Evolutionary conservation across 441 rosid species (phyloP).

Genomic region (Croton setiger): DNA sequence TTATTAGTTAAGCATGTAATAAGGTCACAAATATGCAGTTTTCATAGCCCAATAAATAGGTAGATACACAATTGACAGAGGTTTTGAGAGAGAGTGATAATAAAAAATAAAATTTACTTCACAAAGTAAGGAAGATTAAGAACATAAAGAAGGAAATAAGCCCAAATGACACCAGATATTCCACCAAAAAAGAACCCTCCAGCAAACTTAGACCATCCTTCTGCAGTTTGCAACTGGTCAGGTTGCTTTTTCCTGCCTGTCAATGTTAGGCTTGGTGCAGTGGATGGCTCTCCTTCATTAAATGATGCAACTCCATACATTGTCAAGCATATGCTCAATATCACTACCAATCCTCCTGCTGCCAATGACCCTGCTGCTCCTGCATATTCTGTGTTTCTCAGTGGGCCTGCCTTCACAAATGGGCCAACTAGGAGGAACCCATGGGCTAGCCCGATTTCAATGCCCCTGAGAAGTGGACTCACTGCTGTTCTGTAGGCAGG

Average conservation of each 20-base stretch:
- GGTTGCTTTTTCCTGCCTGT: conserved; percentile 95
- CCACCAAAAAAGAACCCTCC: conserved; percentile 99
- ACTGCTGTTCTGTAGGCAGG: conserved; percentile 94
- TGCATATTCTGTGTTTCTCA: conserved; percentile 76
- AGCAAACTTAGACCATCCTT: conserved; percentile 85
- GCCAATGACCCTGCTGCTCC: conserved; percentile 81
- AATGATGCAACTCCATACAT: conserved; percentile 83
- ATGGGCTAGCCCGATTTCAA: conserved; percentile 89
- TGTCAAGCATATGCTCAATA: conserved; percentile 83
- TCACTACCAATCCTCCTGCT: conserved; percentile 82
- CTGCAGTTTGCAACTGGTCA: conserved; percentile 87
- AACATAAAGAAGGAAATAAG: conserved; percentile 80
- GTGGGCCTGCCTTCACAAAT: conserved; percentile 80
- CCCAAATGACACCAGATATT: conserved; percentile 92
- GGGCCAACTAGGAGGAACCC: conserved; percentile 89
- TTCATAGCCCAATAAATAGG: conserved; percentile 2
- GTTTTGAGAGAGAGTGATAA: background rate
- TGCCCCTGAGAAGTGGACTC: conserved; percentile 84
- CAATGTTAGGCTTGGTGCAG: conserved; percentile 72
- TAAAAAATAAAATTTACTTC: conserved; percentile 42
- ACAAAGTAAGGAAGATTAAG: conserved; percentile 83
- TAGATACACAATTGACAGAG: conserved; percentile 12
- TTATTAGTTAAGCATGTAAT: background rate
- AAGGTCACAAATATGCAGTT: conserved; percentile 16
- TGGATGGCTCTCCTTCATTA: conserved; percentile 80